Base-by-base conservation (phyloP, 2,329 filamentous ascomycete species). In the Trichophyton benhamiae region DNA sequence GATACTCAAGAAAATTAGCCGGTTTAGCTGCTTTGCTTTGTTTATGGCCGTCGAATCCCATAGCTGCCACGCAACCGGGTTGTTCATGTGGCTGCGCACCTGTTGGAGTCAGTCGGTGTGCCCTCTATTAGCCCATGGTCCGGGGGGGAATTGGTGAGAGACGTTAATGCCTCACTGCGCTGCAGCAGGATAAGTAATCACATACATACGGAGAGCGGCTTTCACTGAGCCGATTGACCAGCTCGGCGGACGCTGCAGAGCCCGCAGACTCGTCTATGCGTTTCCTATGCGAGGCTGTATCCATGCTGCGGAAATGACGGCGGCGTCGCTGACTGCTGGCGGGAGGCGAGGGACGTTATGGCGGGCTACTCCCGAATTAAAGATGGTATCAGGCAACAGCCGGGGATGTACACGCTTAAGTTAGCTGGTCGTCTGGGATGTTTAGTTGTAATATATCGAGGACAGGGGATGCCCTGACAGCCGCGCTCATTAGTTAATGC, bases 1-100 rank as follows among this genome's bases (percentile, higher is more conserved):
- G 69, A 97, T 91, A 72, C 92, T 95, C 64, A 97, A 79, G 71
- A 96, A 97, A 63, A 99, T 86, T 62, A 96, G 80, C 69, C 91
- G 88, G 74, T 97, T 95, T 67, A 91, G 84, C 67, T 80, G 83
- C 72, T 84, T 87, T 15, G 94, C 92, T 57, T 91, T 80, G 65
- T 83, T 82, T 60, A 96, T 79, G 15, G 89, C 84, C 69, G 91
- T 86, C 22, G 87, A 80, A 66, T 87, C 87, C 80, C 95, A 89
- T 63, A 89, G 79, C 79, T 99, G 94, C 94, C 94, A 99, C 68
- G 86, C 85, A 42, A 97, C 91, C 1, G 86, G 85, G 72, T 95
- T 95, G 67, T 87, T 79, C 72, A 85, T 83, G 72, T 95, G 90
- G 57, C 82, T 84, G 61, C 85, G 84, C 49, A 92, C 83, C 81